Evolutionary conservation across 2,329 filamentous ascomycete genomes (phyloP), one percentile per base, ranked within the genome.

Genomic region (Neophaeococcomyces aloes): DNA sequence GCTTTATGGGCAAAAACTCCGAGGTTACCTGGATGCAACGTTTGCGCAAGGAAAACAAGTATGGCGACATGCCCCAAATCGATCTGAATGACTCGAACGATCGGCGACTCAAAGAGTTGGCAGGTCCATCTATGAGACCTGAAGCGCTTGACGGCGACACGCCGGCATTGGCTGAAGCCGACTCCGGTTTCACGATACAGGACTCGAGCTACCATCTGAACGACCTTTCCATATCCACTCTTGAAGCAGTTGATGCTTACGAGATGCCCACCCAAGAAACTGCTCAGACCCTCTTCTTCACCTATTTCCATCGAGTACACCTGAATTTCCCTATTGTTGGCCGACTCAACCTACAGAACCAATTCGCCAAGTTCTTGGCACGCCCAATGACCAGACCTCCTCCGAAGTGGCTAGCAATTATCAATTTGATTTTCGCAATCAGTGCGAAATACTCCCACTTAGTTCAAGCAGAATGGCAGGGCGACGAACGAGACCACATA

Each of bases 401-500:
- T 1, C 60, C 62, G 42, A 65, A 62, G 43, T 66, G 64, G 63
- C 55, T 68, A 32, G 65, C 66, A 13, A 67, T 67, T 18, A 49
- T 69, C 46, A 69, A 69, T 41, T 55, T 68, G 54, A 66, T 69
- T 2, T 68, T 69, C 42, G 66, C 66, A 23, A 67, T 69, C 38
- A 57, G 58, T 4, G 61, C 65, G 21, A 62, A 63, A 43, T 64
- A 69, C 51, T 60, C 65, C 8, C 63, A 67, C 42, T 56, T 68
- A 4, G 58, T 60, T 29, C 59, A 66, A 45, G 64, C 64, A 10
- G 55, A 64, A 3, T 68, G 65, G 65, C 54, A 55, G 39, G 64
- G 62, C 3, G 60, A 66, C 47, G 57, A 61, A 19, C 57, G 61
- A 21, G 66, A 69, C 46, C 65, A 69, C 49, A 53, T 69, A 27